phyloP scores from a whole-genome alignment of 1,284 basidiomycete genomes.

The Apiotrichum brassicae region DNA sequence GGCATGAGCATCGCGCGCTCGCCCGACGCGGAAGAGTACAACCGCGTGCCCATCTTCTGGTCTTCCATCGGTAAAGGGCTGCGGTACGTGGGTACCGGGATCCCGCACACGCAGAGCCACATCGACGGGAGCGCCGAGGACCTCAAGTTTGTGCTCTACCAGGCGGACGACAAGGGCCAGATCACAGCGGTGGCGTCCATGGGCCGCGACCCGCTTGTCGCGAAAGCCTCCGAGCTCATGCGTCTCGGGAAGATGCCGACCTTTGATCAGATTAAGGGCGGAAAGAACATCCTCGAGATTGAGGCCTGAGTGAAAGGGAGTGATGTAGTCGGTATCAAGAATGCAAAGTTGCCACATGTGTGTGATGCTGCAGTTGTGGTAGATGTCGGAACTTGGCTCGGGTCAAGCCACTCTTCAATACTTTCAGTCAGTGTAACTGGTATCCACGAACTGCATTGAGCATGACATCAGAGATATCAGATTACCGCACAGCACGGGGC shows the following conservation, averaged over 20 bases:
- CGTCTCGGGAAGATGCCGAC: slow-evolving; percentile 74
- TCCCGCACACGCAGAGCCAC: slow-evolving; percentile 63
- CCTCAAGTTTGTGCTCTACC: slow-evolving; percentile 85
- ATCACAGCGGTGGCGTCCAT: slow-evolving; percentile 74
- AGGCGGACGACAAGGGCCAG: slow-evolving; percentile 62
- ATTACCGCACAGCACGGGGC: too few species aligned
- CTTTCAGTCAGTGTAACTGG: too few species aligned
- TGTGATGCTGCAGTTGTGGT: too few species aligned
- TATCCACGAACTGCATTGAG: too few species aligned
- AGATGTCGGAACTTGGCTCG: too few species aligned
- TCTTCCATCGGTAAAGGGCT: slow-evolving; percentile 64
- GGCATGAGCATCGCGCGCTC: slow-evolving; percentile 59
- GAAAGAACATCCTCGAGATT: slow-evolving; percentile 47
- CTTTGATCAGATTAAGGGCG: slow-evolving; percentile 61
- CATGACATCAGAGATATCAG: too few species aligned
- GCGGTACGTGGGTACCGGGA: slow-evolving; percentile 67
- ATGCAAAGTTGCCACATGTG: too few species aligned
- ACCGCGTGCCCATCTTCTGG: slow-evolving; percentile 86
- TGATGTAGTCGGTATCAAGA: neutral
- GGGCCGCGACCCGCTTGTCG: slow-evolving; percentile 57
- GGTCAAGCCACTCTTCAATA: too few species aligned
- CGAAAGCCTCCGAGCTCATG: slow-evolving; percentile 73
- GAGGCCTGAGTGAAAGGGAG: neutral
- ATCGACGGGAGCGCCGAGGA: slow-evolving; percentile 69
- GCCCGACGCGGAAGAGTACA: slow-evolving; percentile 41